These are phyloP conservation scores for Calocera viscosa DNA, from an alignment of 768 basidiomycete species.

Conservation along the genomic window DNA sequence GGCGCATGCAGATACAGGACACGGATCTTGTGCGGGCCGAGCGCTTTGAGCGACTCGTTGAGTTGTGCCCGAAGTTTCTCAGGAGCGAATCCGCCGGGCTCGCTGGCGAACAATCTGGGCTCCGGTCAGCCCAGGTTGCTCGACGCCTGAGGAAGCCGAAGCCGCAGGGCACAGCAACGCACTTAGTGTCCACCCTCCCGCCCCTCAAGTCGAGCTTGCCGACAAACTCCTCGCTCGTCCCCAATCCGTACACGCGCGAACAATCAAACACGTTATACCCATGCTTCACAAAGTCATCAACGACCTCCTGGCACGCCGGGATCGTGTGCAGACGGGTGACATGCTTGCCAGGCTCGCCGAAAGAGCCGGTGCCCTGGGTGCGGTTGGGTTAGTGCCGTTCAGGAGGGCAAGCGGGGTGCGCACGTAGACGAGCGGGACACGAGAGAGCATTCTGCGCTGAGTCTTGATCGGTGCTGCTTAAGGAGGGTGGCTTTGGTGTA, in stretches of 20 bases:
- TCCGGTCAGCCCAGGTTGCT: not conserved
- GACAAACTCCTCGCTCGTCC: conserved; percentile 25
- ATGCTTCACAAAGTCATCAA: conserved; percentile 34
- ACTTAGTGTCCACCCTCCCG: conserved; percentile 42
- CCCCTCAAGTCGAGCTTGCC: conserved; percentile 32
- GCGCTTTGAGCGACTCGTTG: conserved; percentile 33
- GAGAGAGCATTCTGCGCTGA: conserved; percentile 22
- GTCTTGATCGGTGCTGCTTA: too few relatives aligned
- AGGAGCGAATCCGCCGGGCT: conserved; percentile 34
- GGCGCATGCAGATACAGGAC: conserved; percentile 51
- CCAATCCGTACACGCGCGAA: conserved; percentile 22
- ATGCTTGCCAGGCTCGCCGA: conserved; percentile 34
- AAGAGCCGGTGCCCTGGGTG: too few relatives aligned
- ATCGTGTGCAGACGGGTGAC: conserved; percentile 31
- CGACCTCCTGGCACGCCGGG: conserved; percentile 33
- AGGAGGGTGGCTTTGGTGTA: not conserved
- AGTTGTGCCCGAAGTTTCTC: conserved; percentile 35
- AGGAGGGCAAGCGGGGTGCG: not conserved
- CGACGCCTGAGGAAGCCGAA: too few relatives aligned
- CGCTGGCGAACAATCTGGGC: conserved; percentile 31
- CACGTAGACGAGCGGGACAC: conserved; percentile 33
- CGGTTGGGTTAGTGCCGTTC: not conserved
- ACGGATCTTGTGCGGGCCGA: conserved; percentile 38
- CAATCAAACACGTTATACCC: conserved; percentile 41
- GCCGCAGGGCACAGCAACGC: too few relatives aligned